These are phyloP conservation scores for Phytopythium aichiense DNA, from an alignment of 352 stramenopile species.

Conservation along the genomic window DNA sequence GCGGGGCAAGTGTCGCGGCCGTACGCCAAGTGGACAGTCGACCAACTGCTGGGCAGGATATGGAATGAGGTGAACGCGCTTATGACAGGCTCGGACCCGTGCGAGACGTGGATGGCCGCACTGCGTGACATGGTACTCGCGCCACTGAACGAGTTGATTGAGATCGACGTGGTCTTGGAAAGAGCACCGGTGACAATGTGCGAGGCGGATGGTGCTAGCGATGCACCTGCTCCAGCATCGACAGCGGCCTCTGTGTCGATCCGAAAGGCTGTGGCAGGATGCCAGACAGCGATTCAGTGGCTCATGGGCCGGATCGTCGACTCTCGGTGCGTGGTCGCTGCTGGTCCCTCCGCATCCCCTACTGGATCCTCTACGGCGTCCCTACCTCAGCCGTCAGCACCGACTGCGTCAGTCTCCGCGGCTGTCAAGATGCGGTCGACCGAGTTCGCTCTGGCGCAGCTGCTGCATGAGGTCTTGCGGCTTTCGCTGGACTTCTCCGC, in stretches of 20 bases:
- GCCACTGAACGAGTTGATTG: conserved; percentile 13
- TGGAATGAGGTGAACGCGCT: conserved; percentile 22
- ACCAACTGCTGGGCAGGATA: conserved; percentile 34
- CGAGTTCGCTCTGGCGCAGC: conserved; percentile 48
- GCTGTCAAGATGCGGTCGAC: conserved; percentile 24
- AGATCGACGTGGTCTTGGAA: background rate
- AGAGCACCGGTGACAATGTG: background rate
- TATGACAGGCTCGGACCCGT: conserved; percentile 15
- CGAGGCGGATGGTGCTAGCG: background rate
- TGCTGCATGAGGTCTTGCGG: conserved; percentile 37
- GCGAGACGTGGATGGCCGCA: conserved; percentile 18
- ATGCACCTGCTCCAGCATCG: background rate
- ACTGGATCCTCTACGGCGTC: background rate
- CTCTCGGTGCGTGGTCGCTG: conserved; percentile 10
- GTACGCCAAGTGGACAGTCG: conserved; percentile 49
- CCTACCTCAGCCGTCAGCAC: conserved; percentile 3
- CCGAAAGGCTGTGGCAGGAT: conserved; percentile 23
- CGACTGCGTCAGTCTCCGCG: conserved; percentile 12
- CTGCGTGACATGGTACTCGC: conserved; percentile 29
- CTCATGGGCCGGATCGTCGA: conserved; percentile 31
- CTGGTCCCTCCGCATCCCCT: background rate
- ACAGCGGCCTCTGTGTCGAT: conserved; percentile 10
- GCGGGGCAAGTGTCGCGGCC: background rate
- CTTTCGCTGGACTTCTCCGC: conserved; percentile 16
- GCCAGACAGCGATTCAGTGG: conserved; percentile 39